Evolutionary conservation across 345 rosid genomes (phyloP).

Genomic region (Hibiscus trionum): DNA sequence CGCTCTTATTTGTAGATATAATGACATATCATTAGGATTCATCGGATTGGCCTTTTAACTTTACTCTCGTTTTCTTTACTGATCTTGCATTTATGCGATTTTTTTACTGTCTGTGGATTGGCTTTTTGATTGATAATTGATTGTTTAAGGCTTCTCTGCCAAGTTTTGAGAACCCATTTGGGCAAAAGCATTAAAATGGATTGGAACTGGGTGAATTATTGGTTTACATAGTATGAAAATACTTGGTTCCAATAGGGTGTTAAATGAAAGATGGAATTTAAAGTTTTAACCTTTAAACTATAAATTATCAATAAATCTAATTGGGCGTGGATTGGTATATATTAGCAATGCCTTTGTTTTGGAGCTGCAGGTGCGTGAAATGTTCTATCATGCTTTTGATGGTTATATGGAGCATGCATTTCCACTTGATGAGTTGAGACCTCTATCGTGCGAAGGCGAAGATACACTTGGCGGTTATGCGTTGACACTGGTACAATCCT

Average conservation of each 20-base stretch:
- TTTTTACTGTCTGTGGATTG: not conserved
- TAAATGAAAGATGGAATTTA: not conserved
- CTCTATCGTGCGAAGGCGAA: conserved; percentile 87
- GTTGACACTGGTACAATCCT: conserved; percentile 60
- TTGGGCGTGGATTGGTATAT: not conserved
- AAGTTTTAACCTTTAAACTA: not conserved
- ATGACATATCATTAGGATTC: not conserved
- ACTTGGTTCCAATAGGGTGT: not conserved
- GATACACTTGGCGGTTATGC: conserved; percentile 95
- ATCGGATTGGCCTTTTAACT: not conserved
- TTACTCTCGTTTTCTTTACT: not conserved
- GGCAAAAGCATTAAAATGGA: not conserved
- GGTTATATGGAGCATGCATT: conserved; percentile 97
- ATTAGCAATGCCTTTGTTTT: not conserved
- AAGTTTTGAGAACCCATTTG: not conserved
- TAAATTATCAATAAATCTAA: not conserved
- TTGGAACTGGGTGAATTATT: not conserved
- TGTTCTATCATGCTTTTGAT: conserved; percentile 97
- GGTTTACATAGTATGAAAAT: not conserved
- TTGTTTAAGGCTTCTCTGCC: not conserved
- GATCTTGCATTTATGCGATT: not conserved
- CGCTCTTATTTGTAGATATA: not conserved
- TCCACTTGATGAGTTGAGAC: conserved; percentile 86
- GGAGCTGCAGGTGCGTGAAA: conserved; percentile 63
- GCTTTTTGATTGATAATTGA: conserved; percentile 5